Evolutionary conservation across 139 green algal species (phyloP).

Genomic region (Chlorella sp.): DNA sequence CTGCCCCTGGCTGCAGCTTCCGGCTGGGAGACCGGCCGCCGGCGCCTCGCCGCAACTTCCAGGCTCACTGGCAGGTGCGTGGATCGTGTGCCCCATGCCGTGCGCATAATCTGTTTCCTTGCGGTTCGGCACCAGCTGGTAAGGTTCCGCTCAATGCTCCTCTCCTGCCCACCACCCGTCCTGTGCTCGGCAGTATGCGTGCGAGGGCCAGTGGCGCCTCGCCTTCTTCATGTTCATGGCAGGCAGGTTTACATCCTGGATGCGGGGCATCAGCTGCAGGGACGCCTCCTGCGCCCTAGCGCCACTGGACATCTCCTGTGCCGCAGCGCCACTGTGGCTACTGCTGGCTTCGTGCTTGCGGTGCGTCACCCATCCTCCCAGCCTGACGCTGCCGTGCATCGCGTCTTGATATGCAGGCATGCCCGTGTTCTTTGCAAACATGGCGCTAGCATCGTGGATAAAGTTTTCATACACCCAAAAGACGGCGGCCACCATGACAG

Average conservation of each 20-base stretch:
- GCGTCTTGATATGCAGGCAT: background rate
- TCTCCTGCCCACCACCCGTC: too few relatives aligned
- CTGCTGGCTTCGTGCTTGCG: too few relatives aligned
- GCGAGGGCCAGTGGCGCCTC: slow-evolving; percentile 22
- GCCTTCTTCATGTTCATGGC: slow-evolving; percentile 11
- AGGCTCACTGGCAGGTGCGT: background rate
- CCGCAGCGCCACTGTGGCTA: too few relatives aligned
- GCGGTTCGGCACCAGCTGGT: too few relatives aligned
- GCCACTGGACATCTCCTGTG: too few relatives aligned
- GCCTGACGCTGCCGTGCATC: background rate
- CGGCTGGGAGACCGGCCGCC: slow-evolving; percentile 2
- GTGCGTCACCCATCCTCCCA: too few relatives aligned
- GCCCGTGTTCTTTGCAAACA: slow-evolving; percentile 27
- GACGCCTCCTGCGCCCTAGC: too few relatives aligned
- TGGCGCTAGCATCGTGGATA: slow-evolving; percentile 30
- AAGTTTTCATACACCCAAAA: background rate
- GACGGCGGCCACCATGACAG: slow-evolving; percentile 16
- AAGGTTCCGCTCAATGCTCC: too few relatives aligned
- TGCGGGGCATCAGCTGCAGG: too few relatives aligned
- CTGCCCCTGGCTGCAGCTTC: background rate
- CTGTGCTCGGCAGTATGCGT: slow-evolving; percentile 1
- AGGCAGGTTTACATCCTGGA: too few relatives aligned
- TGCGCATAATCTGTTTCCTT: too few relatives aligned
- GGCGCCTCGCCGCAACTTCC: slow-evolving; percentile 19
- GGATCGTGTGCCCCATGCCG: background rate